Evolutionary conservation across 2,329 filamentous ascomycete genomes (phyloP), one percentile per base, ranked within the genome.

Genomic region (Periglandula ipomoeae): DNA sequence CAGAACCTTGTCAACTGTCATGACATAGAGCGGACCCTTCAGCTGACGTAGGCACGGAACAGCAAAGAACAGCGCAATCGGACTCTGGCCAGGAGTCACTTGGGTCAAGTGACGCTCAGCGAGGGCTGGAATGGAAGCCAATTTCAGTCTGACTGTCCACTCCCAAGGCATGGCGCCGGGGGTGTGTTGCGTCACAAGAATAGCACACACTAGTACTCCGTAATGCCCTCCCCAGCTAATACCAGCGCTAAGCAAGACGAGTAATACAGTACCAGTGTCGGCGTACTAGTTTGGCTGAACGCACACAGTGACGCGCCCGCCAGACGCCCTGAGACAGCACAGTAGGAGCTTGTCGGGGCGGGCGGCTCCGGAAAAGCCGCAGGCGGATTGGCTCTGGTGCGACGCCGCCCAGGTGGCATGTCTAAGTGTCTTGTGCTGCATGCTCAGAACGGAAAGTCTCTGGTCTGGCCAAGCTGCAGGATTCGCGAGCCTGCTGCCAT

Each of bases 121-220:
- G 23, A 22, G 43, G 34, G 34, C 46, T 48, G 46, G 46, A 48
- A 48, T 48, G 46, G 17, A 34, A 11, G 44, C 35, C 24, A 46
- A 37, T 13, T 34, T 46, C 11, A 8, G 35, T 13, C 27, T 10
- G 11, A 9, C 41, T 30, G 23, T 7, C 35, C 35, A 38, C 35
- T 38, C 15, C 15, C 15, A n/a, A 38, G n/a, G 5, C 35, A 17
- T 38, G 35, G 19, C 19, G 35, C 23, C 26, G 24, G 42, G 42
- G 15, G 11, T 39, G 37, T 23, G 20, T 46, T 46, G 42, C 44
- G 19, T 35, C 44, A 46, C 44, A 38, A 38, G 27, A 38, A 46
- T 46, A 46, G 32, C 32, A 35, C 42, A 17, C 40, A 32, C 30
- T n/a, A 15, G 24, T 40, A n/a, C n/a, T n/a, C n/a, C n/a, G n/a